Base-by-base conservation (phyloP, 2,329 filamentous ascomycete genomes). In the Tympanopsis confertula region DNA sequence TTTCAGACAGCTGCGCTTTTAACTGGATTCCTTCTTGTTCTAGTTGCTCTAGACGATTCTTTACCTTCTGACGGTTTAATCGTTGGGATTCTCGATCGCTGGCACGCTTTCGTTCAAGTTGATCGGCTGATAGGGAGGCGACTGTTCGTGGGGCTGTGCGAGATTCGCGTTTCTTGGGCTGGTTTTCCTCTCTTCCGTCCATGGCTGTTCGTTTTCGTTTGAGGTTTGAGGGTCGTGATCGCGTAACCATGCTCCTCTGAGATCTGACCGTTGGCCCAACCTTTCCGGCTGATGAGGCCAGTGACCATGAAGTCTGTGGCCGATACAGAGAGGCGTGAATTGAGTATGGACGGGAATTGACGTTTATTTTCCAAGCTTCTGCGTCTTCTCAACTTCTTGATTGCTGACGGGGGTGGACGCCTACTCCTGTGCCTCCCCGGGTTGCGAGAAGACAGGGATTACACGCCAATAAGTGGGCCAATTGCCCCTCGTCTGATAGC, bases 61-160 rank as follows among this genome's bases (percentile, higher is more conserved):
- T 89, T 28, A 87, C 94, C 48, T 87, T 74, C 56, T 87, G 84
- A 36, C 87, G 71, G 45, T 94, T 94, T 30, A 84, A 85, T 36
- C 87, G 74, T 61, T 94, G 87, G 30, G 87, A 87, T 59, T 94
- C 86, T 43, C 87, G 76, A 56, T 94, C 87, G 63, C 94, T 94
- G 51, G 86, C 85, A 45, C 88, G 73, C 66, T 94, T 95, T 58
- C 87, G 83, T 20, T 82, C 85, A 41, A 94, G 73, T 60, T 94
- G 88, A 43, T 88, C 83, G 4, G 86, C 83, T 10, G 86, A 93
- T 53, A 94, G 69, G 51, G 84, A 89, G 45, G 86, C 86, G 39
- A 94, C 87, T 45, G 84, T 87, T 47, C 86, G 76, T 41, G 82
- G 73, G 35, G 71, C 72, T 35, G 35, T 29, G 19, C 38, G 22